These are phyloP conservation scores for Limnomonas spitsbergensis DNA, from an alignment of 139 green algal species.

Conservation along the genomic window DNA sequence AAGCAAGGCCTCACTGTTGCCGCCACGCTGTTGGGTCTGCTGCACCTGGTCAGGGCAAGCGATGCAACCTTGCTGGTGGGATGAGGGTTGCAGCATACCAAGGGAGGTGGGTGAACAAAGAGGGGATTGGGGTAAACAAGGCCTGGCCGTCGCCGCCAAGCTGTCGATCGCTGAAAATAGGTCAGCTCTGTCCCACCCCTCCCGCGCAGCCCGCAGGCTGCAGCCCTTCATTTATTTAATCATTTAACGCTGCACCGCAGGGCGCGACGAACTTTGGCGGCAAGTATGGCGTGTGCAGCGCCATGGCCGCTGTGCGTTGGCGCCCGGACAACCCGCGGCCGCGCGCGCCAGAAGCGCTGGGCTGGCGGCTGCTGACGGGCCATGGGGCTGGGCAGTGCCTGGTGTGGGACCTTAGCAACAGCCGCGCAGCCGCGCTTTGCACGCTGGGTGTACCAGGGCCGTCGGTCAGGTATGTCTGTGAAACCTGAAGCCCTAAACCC, in stretches of 20 bases:
- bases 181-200: no score
- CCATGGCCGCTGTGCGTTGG: not conserved
- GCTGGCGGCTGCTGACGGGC: slow-evolving; percentile 18
- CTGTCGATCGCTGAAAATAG: no score
- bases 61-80: not conserved
- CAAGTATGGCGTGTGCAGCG: not conserved
- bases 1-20: not conserved
- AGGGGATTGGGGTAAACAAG: not conserved
- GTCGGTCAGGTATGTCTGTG: not conserved
- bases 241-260: no score
- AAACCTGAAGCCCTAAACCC: no score
- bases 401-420: slow-evolving; percentile 18
- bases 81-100: not conserved
- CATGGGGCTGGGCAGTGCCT: slow-evolving; percentile 11
- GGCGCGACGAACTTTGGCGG: slow-evolving; percentile 2
- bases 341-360: not conserved
- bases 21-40: not conserved
- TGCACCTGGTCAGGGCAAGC: slow-evolving; percentile 9
- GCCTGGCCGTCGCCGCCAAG: not conserved
- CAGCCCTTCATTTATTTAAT: no score
- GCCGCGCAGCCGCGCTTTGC: not conserved
- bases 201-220: no score
- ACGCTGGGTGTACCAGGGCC: not conserved
- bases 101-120: not conserved
- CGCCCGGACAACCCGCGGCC: not conserved